Percentiles rank a stretch among this genome's conserved stretches.
Evolutionary conservation across 2,329 filamentous ascomycete species (phyloP).

Genomic region (Beauveria australis): DNA sequence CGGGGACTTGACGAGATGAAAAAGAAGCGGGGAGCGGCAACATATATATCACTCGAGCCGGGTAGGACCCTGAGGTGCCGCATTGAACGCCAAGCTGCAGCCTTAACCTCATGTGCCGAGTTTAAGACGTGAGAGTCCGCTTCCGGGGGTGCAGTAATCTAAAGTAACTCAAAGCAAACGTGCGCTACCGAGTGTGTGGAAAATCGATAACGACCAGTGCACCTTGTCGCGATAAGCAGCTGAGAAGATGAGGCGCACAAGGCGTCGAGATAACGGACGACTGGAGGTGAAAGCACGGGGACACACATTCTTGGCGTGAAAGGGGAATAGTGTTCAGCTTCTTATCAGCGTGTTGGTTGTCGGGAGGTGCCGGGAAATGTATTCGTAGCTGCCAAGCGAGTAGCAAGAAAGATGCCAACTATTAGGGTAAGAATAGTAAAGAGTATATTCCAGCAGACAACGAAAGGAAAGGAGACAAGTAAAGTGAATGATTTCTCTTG

Average conservation of each 20-base stretch:
- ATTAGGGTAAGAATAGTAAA: no score
- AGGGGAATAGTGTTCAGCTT: background rate
- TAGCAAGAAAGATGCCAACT: no score
- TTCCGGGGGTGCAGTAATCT: background rate
- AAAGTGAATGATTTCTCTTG: no score
- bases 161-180: background rate
- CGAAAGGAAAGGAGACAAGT: no score
- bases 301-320: background rate
- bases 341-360: slow-evolving; percentile 7
- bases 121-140: background rate
- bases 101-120: background rate
- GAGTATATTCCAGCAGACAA: no score
- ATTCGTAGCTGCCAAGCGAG: background rate
- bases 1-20: background rate
- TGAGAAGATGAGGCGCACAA: slow-evolving; percentile 4
- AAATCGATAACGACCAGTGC: background rate
- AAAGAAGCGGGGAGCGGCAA: background rate
- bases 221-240: slow-evolving; percentile 2
- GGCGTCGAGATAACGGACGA: background rate
- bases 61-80: background rate
- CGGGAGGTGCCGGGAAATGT: background rate
- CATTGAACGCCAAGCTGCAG: background rate
- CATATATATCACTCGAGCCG: background rate
- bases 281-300: background rate
- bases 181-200: background rate